Percentiles rank a stretch among this genome's conserved stretches.
These are phyloP conservation scores for Lichtheimia ramosa DNA, from an alignment of 371 early-diverging fungal species.

Conservation along the genomic window DNA sequence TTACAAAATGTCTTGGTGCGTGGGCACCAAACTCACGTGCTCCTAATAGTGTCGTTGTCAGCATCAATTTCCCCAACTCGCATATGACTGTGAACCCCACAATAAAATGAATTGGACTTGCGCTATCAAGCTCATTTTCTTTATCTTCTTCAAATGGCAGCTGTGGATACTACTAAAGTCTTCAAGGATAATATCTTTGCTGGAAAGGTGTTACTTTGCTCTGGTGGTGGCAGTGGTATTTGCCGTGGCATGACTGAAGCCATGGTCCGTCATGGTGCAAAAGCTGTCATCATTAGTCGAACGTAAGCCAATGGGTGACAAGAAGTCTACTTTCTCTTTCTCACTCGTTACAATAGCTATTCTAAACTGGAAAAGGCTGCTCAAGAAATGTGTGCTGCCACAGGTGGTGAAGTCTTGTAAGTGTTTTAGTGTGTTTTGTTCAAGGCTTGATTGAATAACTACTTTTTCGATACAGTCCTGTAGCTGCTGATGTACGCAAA, in stretches of 20 bases:
- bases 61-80: no score
- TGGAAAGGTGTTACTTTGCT: constrained; percentile 46
- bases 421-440: neutral
- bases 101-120: no score
- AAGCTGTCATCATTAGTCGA: constrained; percentile 66
- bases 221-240: constrained; percentile 72
- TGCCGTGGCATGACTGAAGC: constrained; percentile 81
- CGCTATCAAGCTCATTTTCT: neutral
- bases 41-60: no score
- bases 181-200: constrained; percentile 44
- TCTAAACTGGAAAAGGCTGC: constrained; percentile 71
- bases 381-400: constrained; percentile 59
- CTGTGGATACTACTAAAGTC: constrained; percentile 32
- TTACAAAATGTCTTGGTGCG: no score
- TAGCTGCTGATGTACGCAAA: constrained; percentile 68
- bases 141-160: constrained; percentile 2
- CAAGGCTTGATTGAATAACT: neutral
- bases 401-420: constrained; percentile 56
- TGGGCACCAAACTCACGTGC: no score
- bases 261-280: constrained; percentile 75
- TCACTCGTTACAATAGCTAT: constrained; percentile 16
- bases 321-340: neutral
- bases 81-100: no score
- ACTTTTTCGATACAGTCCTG: constrained; percentile 22
- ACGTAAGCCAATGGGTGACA: constrained; percentile 37